Base-by-base conservation (phyloP, 2,329 filamentous ascomycete species). In the Alternaria sp. region DNA sequence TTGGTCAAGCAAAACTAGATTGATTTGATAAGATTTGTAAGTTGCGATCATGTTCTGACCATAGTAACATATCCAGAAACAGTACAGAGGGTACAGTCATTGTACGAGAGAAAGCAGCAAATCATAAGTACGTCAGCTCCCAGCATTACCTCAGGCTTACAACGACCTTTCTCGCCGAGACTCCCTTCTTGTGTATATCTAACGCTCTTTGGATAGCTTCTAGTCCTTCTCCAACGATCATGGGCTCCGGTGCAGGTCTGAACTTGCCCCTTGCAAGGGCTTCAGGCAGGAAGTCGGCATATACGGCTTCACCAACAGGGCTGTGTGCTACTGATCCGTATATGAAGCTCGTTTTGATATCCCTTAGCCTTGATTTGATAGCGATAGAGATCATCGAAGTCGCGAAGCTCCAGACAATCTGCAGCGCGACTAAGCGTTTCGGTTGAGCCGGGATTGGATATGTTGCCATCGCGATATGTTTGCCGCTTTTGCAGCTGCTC, bases 171-270 rank as follows among this genome's bases (percentile, higher is more conserved):
- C 26, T 39, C 9, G 36, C 53, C 7, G 41, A 48, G 22, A 56
- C 44, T 4, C 53, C 53, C 26, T 47, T 41, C 32, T 53, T 57
- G 18, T 41, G 30, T 6, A 30, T 36, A 7, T 71, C 57, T 24
- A 72, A 51, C 5, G 57, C 70, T 30, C 53, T 57, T 42, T 73
- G 70, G 3, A 70, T 51, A n/a, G 48, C 59, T 22, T 68, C 67
- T 30, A 72, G 51, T 4, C 68, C 70, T 18, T 57, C 58, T 7
- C 59, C 60, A 12, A 69, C 60, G 2, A 73, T 66, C 12, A 60
- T 20, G 0, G 67, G 63, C 20, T 63, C 62, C 3, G 68, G 68
- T 20, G 59, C 61, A 11, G 51, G 52, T n/a, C 41, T 44, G 28
- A 54, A 68, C 18, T 11, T 46, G 11, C 12, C 67, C 36, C 51